A percentile compares a stretch with the other conserved stretches of the same genome.
These are phyloP conservation scores for Nigrospora oryzae DNA, from an alignment of 2,329 filamentous ascomycete genomes.

Conservation along the genomic window DNA sequence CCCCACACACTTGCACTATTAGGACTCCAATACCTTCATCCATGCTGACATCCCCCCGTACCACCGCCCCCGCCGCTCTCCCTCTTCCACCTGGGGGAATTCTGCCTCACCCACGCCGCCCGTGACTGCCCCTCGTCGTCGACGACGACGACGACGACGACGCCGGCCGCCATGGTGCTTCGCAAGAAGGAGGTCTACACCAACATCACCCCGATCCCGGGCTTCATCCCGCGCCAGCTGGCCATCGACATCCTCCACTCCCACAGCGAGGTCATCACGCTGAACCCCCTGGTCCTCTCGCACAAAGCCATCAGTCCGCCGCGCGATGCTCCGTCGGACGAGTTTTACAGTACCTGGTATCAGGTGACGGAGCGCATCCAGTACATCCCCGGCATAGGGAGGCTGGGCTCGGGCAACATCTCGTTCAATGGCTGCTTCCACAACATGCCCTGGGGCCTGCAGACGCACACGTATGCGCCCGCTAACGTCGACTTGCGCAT, in stretches of 20 bases:
- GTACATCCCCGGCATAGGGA: constrained; percentile 57
- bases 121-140: too few species aligned
- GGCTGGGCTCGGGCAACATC: constrained; percentile 56
- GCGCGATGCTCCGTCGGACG: constrained; percentile 58
- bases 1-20: too few species aligned
- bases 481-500: constrained; percentile 59
- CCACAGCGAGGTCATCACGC: constrained; percentile 61
- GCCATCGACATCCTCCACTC: constrained; percentile 66
- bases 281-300: constrained; percentile 60
- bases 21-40: too few species aligned
- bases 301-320: constrained; percentile 58
- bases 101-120: too few species aligned
- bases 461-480: constrained; percentile 64
- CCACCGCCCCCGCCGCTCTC: too few species aligned
- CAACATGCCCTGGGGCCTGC: constrained; percentile 62
- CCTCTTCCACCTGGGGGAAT: too few species aligned
- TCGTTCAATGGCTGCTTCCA: constrained; percentile 66
- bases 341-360: constrained; percentile 69
- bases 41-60: too few species aligned
- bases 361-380: constrained; percentile 64
- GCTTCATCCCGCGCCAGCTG: constrained; percentile 62
- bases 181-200: constrained; percentile 59
- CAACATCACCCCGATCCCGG: constrained; percentile 61
- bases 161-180: constrained; percentile 32
- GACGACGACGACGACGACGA: constrained; percentile 6